phyloP scores from a whole-genome alignment of 305 asterid species.

The Stenogyne calaminthoides region DNA sequence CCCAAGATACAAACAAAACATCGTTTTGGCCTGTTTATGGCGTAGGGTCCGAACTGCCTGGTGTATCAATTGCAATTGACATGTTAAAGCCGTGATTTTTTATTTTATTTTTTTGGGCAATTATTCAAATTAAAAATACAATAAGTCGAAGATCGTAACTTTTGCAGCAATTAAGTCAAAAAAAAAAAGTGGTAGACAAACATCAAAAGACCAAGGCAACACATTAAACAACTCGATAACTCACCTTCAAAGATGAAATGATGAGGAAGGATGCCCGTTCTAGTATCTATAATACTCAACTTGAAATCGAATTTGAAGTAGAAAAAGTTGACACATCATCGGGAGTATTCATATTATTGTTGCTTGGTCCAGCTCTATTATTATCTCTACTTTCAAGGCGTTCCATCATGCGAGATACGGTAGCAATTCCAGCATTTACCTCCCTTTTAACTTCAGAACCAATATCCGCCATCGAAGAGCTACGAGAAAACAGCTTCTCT shows the following conservation, averaged over 20 bases:
- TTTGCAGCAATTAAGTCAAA: background rate
- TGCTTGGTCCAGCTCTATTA: conserved; percentile 40
- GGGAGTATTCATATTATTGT: conserved; percentile 36
- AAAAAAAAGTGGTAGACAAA: background rate
- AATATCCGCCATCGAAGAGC: conserved; percentile 71
- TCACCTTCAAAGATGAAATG: conserved; percentile 76
- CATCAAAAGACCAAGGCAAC: background rate
- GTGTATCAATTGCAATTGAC: no score
- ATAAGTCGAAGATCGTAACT: no score
- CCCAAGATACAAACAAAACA: no score
- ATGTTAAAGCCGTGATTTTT: no score
- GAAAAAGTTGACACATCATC: conserved; percentile 44
- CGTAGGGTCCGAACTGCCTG: no score
- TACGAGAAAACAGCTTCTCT: conserved; percentile 82
- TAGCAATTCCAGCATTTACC: conserved; percentile 76
- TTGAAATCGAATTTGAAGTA: conserved; percentile 52
- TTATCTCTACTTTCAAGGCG: conserved; percentile 70
- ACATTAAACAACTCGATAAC: conserved; percentile 28
- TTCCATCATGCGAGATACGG: conserved; percentile 87
- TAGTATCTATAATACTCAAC: conserved; percentile 30
- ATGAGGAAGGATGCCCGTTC: conserved; percentile 48
- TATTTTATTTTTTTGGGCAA: no score
- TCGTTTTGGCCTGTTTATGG: no score
- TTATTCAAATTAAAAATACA: no score
- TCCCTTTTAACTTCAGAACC: conserved; percentile 77